A percentile compares a stretch with the other conserved stretches of the same genome.
phyloP scores from a whole-genome alignment of 2,329 filamentous ascomycete species.

The Aspergillus ruber region DNA sequence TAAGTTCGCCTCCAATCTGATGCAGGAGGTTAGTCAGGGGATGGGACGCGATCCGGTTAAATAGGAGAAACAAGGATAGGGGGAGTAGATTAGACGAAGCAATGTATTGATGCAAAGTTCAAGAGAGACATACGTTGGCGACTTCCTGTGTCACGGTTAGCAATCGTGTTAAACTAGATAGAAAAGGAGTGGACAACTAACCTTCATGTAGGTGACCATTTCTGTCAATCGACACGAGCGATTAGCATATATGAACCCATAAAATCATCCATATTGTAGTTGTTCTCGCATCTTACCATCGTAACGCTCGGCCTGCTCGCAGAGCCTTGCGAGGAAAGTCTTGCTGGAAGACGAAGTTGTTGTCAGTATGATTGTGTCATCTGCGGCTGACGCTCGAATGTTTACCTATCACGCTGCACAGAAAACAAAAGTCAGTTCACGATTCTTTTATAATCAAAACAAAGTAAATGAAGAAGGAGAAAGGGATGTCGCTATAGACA shows the following conservation, averaged over 20 bases:
- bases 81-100: constrained; percentile 10
- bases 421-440: constrained; percentile 25
- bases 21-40: constrained; percentile 13
- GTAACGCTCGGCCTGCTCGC: constrained; percentile 99
- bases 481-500: constrained; percentile 17
- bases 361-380: constrained; percentile 30
- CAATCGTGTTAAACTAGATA: constrained; percentile 4
- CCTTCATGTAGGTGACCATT: constrained; percentile 99
- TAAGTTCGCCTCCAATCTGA: constrained; percentile 61
- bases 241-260: constrained; percentile 17
- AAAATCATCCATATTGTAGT: neutral
- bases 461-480: neutral
- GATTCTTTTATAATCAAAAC: constrained; percentile 9
- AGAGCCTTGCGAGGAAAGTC: constrained; percentile 99
- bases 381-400: constrained; percentile 22
- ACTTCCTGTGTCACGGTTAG: constrained; percentile 62
- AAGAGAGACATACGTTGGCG: constrained; percentile 62
- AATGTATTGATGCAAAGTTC: neutral
- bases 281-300: constrained; percentile 59
- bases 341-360: constrained; percentile 58
- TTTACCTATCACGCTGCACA: constrained; percentile 63
- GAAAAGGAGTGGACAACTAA: constrained; percentile 35
- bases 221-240: constrained; percentile 44
- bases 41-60: constrained; percentile 6
- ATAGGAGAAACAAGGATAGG: constrained; percentile 4